These are phyloP conservation scores for Cercospora berteroae DNA, from an alignment of 2,329 filamentous ascomycete species.

Conservation along the genomic window DNA sequence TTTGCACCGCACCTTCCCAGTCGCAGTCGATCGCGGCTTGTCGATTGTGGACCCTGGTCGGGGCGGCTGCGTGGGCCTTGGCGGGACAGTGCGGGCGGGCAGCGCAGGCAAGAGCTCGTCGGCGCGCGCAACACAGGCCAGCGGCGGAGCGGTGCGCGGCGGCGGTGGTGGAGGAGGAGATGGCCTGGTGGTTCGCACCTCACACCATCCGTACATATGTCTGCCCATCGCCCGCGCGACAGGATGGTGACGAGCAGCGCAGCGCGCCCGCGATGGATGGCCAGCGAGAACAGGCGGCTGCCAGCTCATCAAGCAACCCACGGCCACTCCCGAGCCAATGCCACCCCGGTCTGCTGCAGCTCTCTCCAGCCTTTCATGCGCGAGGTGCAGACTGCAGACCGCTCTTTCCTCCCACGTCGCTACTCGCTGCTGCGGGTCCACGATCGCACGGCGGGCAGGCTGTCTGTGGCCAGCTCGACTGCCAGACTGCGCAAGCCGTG, in stretches of 20 bases:
- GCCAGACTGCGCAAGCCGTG: background rate
- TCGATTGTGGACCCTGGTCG: slow-evolving; percentile 1
- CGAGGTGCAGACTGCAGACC: slow-evolving; percentile 4
- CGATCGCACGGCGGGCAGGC: slow-evolving; percentile 3
- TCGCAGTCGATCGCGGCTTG: background rate
- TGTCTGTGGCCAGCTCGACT: background rate
- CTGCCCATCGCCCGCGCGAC: background rate
- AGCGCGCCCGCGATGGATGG: background rate
- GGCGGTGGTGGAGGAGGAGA: background rate
- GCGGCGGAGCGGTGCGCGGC: background rate
- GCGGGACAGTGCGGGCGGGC: background rate
- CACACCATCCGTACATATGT: background rate
- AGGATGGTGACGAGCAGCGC: slow-evolving; percentile 14
- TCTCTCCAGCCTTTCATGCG: slow-evolving; percentile 1
- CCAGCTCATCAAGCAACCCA: background rate
- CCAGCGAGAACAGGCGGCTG: background rate
- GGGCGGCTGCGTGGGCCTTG: background rate
- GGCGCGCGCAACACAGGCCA: background rate
- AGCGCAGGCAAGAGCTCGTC: background rate
- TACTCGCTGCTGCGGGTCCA: background rate
- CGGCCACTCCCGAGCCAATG: background rate
- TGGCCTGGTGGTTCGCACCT: background rate
- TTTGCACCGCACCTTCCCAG: background rate
- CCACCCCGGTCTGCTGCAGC: background rate
- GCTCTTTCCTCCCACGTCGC: slow-evolving; percentile 5